Conservation (phyloP, 2,329 filamentous ascomycete species). For the Boeremia exigua region DNA sequence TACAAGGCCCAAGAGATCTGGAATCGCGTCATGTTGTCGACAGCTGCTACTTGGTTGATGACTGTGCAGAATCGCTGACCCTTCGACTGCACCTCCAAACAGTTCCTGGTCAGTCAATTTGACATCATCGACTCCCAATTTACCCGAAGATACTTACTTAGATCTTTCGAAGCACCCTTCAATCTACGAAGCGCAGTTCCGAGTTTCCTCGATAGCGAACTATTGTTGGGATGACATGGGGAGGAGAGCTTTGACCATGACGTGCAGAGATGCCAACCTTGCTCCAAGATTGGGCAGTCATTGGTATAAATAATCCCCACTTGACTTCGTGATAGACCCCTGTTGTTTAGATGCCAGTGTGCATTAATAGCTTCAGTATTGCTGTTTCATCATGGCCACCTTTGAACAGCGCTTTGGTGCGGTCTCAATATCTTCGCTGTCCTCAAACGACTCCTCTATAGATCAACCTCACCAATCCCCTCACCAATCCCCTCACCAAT, state of each 20-base stretch:
- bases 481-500: too few species aligned
- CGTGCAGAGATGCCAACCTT: neutral
- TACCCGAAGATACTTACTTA: conserved; percentile 7
- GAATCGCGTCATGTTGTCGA: neutral
- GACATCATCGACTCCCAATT: neutral
- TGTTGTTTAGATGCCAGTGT: neutral
- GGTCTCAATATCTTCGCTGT: neutral
- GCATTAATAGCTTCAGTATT: neutral
- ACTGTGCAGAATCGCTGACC: neutral
- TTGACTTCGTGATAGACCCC: neutral
- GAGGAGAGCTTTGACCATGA: conserved; percentile 4
- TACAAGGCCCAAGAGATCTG: neutral
- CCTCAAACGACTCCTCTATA: neutral
- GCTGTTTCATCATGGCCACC: neutral
- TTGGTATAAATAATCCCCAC: conserved; percentile 6
- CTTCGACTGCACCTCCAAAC: neutral
- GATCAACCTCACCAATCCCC: neutral
- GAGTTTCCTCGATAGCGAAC: conserved; percentile 1
- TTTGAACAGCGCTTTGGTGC: neutral
- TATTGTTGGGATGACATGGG: neutral
- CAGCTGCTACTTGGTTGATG: neutral
- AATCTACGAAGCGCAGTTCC: conserved; percentile 1
- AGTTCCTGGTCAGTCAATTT: neutral
- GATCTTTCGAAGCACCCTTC: conserved; percentile 1
- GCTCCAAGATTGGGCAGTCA: conserved; percentile 2